Conservation (phyloP, 768 basidiomycete genomes). For the Lyophyllum shimeji region DNA sequence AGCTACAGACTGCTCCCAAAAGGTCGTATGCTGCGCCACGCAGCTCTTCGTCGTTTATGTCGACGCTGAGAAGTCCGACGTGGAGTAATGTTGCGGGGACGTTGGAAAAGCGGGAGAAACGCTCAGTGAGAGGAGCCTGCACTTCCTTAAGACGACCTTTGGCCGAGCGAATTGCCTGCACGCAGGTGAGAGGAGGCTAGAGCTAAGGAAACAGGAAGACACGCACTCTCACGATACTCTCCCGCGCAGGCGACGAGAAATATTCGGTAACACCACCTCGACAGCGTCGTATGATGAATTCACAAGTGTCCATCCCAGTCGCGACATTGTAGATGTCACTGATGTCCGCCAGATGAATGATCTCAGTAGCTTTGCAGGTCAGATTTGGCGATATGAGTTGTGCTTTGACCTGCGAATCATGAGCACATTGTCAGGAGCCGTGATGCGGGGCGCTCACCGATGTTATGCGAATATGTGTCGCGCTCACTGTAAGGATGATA, state of each 20-base stretch:
- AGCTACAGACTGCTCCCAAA: slow-evolving; percentile 71
- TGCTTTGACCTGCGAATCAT: slow-evolving; percentile 56
- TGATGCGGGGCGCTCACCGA: slow-evolving; percentile 46
- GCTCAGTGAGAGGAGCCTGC: slow-evolving; percentile 51
- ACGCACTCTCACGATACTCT: slow-evolving; percentile 71
- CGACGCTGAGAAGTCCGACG: slow-evolving; percentile 78
- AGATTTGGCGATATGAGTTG: slow-evolving; percentile 65
- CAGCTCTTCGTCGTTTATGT: slow-evolving; percentile 73
- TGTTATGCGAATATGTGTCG: slow-evolving; percentile 74
- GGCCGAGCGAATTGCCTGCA: slow-evolving; percentile 69
- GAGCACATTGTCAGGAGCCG: not conserved
- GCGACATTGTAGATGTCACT: slow-evolving; percentile 86
- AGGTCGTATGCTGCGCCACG: slow-evolving; percentile 79
- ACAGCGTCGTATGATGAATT: slow-evolving; percentile 79
- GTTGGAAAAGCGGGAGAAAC: slow-evolving; percentile 78
- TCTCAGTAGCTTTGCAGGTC: slow-evolving; percentile 77
- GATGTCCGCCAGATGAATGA: slow-evolving; percentile 76
- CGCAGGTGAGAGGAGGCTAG: not conserved
- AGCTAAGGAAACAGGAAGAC: not conserved
- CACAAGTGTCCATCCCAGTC: slow-evolving; percentile 68
- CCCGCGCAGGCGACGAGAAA: slow-evolving; percentile 70
- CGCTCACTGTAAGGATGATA: slow-evolving; percentile 64
- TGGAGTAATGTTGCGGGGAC: slow-evolving; percentile 87
- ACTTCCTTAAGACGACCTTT: slow-evolving; percentile 67
- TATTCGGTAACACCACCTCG: slow-evolving; percentile 72